These are phyloP conservation scores for Petasospora rhodanensis DNA, from an alignment of 1,139 yeast genomes.

Conservation along the genomic window DNA sequence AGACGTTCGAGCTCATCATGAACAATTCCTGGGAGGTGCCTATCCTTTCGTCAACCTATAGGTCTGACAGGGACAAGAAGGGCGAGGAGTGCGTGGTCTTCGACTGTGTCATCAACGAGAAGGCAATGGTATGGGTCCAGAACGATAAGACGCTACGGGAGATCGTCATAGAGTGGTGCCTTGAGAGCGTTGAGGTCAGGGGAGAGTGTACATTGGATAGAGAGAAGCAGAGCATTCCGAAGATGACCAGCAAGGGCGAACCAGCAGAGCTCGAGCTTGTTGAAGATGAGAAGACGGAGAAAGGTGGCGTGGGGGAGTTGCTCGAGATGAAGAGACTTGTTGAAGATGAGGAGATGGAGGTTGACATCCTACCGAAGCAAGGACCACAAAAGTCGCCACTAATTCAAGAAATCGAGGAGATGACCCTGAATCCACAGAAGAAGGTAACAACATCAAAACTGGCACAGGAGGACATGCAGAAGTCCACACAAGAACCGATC, in stretches of 20 bases:
- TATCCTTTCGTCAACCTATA: slow-evolving; percentile 55
- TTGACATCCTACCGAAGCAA: slow-evolving; percentile 5
- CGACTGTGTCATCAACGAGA: slow-evolving; percentile 69
- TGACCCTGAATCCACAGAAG: slow-evolving; percentile 12
- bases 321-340: slow-evolving; percentile 19
- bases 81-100: slow-evolving; percentile 61
- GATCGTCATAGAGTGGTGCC: slow-evolving; percentile 40
- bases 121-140: slow-evolving; percentile 59
- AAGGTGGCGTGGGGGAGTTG: slow-evolving; percentile 10
- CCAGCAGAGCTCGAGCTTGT: slow-evolving; percentile 14
- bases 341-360: slow-evolving; percentile 13
- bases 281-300: slow-evolving; percentile 9
- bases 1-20: slow-evolving; percentile 61
- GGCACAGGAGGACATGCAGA: background rate
- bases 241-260: slow-evolving; percentile 58
- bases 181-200: slow-evolving; percentile 62
- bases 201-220: slow-evolving; percentile 39
- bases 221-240: slow-evolving; percentile 44
- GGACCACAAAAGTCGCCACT: slow-evolving; percentile 16
- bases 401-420: slow-evolving; percentile 24
- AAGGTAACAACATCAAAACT: background rate
- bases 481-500: slow-evolving; percentile 5
- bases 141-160: slow-evolving; percentile 38
- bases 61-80: slow-evolving; percentile 59
- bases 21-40: slow-evolving; percentile 85